phyloP scores from a whole-genome alignment of 768 basidiomycete genomes.

The Leccinum longicurvipes region DNA sequence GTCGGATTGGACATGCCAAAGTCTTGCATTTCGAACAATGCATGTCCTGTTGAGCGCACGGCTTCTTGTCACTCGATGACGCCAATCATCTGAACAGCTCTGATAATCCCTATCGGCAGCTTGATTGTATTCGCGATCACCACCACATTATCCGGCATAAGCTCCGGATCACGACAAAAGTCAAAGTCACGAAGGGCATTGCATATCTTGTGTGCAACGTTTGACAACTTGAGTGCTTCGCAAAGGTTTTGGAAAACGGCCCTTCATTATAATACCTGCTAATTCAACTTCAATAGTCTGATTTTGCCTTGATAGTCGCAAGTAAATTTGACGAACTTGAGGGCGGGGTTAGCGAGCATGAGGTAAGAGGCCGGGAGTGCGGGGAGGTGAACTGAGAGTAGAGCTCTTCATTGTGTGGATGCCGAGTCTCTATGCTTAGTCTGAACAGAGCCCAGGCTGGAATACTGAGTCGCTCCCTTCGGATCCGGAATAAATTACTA shows the following conservation, averaged over 20 bases:
- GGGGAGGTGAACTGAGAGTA: constrained; percentile 73
- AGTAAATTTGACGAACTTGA: constrained; percentile 86
- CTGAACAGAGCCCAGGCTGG: constrained; percentile 56
- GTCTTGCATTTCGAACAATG: constrained; percentile 86
- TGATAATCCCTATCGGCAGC: constrained; percentile 81
- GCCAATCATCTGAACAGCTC: constrained; percentile 75
- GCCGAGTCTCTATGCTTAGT: constrained; percentile 58
- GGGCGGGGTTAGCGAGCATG: constrained; percentile 68
- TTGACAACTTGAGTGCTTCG: constrained; percentile 76
- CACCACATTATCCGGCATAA: constrained; percentile 63
- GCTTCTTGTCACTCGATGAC: constrained; percentile 66
- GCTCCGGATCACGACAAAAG: constrained; percentile 87
- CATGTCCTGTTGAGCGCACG: constrained; percentile 87
- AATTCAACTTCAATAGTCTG: constrained; percentile 87
- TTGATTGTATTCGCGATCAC: constrained; percentile 90
- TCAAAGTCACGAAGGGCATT: constrained; percentile 88
- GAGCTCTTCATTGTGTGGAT: constrained; percentile 49
- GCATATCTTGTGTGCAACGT: constrained; percentile 86
- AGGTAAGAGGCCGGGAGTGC: constrained; percentile 84
- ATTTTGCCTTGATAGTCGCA: constrained; percentile 86
- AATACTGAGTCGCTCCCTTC: no score
- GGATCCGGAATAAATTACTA: constrained; percentile 1
- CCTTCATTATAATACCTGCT: constrained; percentile 74
- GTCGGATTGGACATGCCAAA: constrained; percentile 85
- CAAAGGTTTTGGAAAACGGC: constrained; percentile 91